These are phyloP conservation scores for Leishmania gerbilli DNA, from an alignment of 208 protist genomes.

Conservation along the genomic window DNA sequence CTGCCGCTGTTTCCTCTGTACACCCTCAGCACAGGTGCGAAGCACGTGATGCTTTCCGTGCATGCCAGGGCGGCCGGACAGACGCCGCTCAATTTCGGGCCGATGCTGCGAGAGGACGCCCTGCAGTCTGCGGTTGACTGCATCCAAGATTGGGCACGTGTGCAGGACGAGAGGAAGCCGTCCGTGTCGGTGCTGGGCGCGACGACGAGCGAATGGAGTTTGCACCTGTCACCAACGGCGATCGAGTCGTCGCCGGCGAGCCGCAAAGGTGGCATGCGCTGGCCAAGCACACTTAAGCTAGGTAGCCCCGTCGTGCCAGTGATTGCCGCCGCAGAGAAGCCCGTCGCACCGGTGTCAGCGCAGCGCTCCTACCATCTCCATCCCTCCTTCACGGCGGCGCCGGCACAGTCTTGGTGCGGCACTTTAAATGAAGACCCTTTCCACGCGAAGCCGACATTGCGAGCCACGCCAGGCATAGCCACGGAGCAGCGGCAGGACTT, in stretches of 20 bases:
- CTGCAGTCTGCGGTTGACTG: slow-evolving; percentile 27
- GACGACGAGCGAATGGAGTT: background rate
- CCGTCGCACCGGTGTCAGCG: background rate
- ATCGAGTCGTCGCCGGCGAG: too few relatives aligned
- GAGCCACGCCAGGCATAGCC: background rate
- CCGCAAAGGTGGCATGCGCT: background rate
- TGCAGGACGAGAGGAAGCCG: background rate
- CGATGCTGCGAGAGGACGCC: slow-evolving; percentile 38
- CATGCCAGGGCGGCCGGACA: slow-evolving; percentile 33
- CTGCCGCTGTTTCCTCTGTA: slow-evolving; percentile 63
- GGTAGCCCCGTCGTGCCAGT: background rate
- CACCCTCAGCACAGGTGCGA: slow-evolving; percentile 38
- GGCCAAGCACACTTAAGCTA: background rate
- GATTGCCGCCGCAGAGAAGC: background rate
- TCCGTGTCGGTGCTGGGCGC: background rate
- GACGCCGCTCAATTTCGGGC: slow-evolving; percentile 21
- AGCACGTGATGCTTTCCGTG: slow-evolving; percentile 45
- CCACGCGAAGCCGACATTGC: background rate
- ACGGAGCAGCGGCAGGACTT: slow-evolving; percentile 31
- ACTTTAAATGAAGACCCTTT: background rate
- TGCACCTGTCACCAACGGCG: too few relatives aligned
- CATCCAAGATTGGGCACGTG: background rate
- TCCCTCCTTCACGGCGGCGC: background rate
- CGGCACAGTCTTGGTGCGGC: background rate
- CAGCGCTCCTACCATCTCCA: background rate